These are phyloP conservation scores for Pleurotus ostreatus DNA, from an alignment of 768 basidiomycete genomes.

Conservation along the genomic window DNA sequence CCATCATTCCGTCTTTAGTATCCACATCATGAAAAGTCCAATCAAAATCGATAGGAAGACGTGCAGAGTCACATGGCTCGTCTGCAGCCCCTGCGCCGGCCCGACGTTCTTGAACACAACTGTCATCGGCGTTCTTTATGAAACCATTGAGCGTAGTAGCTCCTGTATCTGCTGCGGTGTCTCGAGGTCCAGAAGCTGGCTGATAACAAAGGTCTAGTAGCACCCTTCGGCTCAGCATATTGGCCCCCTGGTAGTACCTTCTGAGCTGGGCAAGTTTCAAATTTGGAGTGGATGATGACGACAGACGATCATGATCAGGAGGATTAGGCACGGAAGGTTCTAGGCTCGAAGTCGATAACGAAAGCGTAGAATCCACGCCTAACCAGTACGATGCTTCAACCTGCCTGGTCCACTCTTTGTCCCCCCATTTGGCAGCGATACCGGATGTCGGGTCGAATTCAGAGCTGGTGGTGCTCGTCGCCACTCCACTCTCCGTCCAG, in stretches of 20 bases:
- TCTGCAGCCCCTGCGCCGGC: not conserved
- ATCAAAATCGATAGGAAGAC: slow-evolving; percentile 2
- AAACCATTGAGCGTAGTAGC: not conserved
- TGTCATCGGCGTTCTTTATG: not conserved
- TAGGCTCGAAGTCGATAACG: not conserved
- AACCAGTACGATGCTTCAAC: slow-evolving; percentile 87
- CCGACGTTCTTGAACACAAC: not conserved
- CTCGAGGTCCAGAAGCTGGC: not conserved
- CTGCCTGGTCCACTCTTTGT: slow-evolving; percentile 74
- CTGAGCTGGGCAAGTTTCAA: not conserved
- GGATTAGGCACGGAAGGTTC: slow-evolving; percentile 7
- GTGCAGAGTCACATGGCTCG: not conserved
- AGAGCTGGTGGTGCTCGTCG: slow-evolving; percentile 18
- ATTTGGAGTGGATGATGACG: slow-evolving; percentile 2
- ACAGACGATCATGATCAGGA: slow-evolving; percentile 9
- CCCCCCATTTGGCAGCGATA: slow-evolving; percentile 67
- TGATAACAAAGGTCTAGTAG: slow-evolving; percentile 4
- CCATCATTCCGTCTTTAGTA: slow-evolving; percentile 19
- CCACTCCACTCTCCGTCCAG: slow-evolving; percentile 55
- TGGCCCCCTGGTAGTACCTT: not conserved
- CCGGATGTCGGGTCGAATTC: slow-evolving; percentile 15
- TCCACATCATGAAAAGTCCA: slow-evolving; percentile 8
- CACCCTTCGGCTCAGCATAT: slow-evolving; percentile 1
- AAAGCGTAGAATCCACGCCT: slow-evolving; percentile 22
- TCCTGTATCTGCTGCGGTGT: not conserved